Conservation (phyloP, 2,329 filamentous ascomycete genomes). For the Aschersonia sp. region DNA sequence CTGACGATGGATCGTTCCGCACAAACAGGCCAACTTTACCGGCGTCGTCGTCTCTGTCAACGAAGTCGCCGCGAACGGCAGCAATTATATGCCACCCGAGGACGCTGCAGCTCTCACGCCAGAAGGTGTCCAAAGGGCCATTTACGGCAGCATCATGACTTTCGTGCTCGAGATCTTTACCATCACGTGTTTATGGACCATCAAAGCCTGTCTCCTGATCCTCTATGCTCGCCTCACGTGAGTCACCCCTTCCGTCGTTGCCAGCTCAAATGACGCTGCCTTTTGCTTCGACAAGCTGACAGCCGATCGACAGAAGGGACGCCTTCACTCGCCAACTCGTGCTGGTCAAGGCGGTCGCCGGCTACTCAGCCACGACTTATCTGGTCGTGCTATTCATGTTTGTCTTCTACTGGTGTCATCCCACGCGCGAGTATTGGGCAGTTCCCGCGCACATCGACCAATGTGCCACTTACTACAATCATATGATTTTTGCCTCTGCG, state of each 20-base stretch:
- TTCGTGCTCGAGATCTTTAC: constrained; percentile 38
- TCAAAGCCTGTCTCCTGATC: constrained; percentile 37
- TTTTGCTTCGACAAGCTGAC: too few species aligned
- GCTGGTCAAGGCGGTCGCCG: constrained; percentile 25
- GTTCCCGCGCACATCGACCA: constrained; percentile 27
- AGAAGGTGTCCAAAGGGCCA: constrained; percentile 22
- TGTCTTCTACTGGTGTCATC: constrained; percentile 38
- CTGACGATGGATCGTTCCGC: neutral
- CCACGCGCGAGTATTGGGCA: constrained; percentile 36
- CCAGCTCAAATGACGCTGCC: too few species aligned
- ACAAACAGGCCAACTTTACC: constrained; percentile 11
- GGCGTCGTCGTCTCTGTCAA: constrained; percentile 27
- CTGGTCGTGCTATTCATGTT: constrained; percentile 34
- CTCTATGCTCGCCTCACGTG: constrained; percentile 38
- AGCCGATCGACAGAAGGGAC: constrained; percentile 8
- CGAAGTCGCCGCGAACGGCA: constrained; percentile 26
- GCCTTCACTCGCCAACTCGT: constrained; percentile 16
- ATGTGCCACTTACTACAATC: constrained; percentile 30
- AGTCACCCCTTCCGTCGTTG: constrained; percentile 6
- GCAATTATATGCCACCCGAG: constrained; percentile 26
- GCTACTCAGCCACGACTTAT: constrained; percentile 29
- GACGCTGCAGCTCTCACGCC: constrained; percentile 26
- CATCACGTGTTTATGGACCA: constrained; percentile 33
- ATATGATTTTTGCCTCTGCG: constrained; percentile 29
- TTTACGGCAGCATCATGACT: constrained; percentile 39